Evolutionary conservation across 257 asterid species (phyloP).

Genomic region (Sherardia arvensis): DNA sequence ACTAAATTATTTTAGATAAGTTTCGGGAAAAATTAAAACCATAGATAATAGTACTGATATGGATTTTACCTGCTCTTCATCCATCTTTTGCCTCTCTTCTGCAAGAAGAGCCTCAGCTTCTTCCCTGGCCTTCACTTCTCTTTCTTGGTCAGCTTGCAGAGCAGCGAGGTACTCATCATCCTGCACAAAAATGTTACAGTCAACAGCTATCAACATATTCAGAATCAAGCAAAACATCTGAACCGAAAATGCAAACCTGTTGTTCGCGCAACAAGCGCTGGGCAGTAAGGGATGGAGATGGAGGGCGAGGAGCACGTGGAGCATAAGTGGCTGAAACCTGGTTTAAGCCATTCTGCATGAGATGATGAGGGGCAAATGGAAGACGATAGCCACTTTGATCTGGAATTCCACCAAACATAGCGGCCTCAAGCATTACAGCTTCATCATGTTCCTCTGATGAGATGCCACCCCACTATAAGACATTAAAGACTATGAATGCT

Average conservation of each 20-base stretch:
- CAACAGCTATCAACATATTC: constrained; percentile 12
- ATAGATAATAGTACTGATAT: not conserved
- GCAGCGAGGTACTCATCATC: constrained; percentile 95
- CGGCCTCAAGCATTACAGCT: constrained; percentile 99
- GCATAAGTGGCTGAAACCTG: constrained; percentile 37
- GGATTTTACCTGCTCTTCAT: constrained; percentile 58
- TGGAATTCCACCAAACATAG: constrained; percentile 92
- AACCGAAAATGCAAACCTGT: constrained; percentile 51
- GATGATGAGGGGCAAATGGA: constrained; percentile 55
- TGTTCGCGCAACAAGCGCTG: constrained; percentile 91
- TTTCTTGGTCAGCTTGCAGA: constrained; percentile 94
- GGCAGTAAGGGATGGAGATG: constrained; percentile 92
- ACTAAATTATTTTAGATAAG: not conserved
- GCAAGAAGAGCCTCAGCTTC: constrained; percentile 90
- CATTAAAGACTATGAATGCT: constrained; percentile 11
- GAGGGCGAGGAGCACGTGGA: constrained; percentile 57
- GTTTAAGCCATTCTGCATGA: constrained; percentile 52
- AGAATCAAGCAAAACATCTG: constrained; percentile 8
- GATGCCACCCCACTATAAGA: constrained; percentile 92
- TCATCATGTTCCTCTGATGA: constrained; percentile 96
- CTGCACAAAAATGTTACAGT: constrained; percentile 29
- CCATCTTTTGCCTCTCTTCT: constrained; percentile 58
- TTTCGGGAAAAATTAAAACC: not conserved
- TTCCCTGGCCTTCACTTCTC: constrained; percentile 89
- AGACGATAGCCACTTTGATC: constrained; percentile 60